These are phyloP conservation scores for Boletus tylopilopsis DNA, from an alignment of 768 basidiomycete genomes.

Conservation along the genomic window DNA sequence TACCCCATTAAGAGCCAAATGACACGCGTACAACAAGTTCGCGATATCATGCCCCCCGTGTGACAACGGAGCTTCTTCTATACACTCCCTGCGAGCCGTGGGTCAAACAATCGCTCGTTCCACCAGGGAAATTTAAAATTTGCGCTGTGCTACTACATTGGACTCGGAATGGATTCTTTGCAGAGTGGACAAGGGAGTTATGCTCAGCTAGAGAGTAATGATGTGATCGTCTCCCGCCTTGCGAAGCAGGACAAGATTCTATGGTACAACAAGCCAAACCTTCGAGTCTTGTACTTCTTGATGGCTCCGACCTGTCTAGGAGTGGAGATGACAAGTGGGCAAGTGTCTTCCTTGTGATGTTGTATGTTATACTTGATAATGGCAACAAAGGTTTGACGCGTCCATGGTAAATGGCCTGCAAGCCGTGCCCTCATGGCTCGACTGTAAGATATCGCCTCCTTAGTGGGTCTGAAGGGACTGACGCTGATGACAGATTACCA, in stretches of 20 bases:
- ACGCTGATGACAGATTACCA: conserved; percentile 40
- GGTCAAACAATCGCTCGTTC: too few species aligned
- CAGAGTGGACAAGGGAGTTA: too few species aligned
- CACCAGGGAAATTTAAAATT: too few species aligned
- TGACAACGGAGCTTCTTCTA: too few species aligned
- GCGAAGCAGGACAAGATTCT: conserved; percentile 43
- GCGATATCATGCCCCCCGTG: too few species aligned
- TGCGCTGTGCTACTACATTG: too few species aligned
- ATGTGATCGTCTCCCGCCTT: conserved; percentile 13
- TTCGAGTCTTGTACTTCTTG: conserved; percentile 50
- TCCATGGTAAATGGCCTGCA: conserved; percentile 65
- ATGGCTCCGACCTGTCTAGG: conserved; percentile 41
- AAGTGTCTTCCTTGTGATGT: background rate
- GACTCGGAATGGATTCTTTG: too few species aligned
- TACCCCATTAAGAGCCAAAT: too few species aligned
- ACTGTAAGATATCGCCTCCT: conserved; percentile 35
- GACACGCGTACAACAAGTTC: too few species aligned
- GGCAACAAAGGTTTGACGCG: conserved; percentile 28
- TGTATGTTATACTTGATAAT: background rate
- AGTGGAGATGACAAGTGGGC: conserved; percentile 13
- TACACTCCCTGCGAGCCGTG: too few species aligned
- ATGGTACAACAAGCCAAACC: conserved; percentile 60
- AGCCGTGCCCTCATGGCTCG: conserved; percentile 54
- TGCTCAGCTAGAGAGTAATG: too few species aligned
- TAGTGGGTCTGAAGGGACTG: background rate